Base-by-base conservation (phyloP, 345 rosid species). In the Eucalyptus pauciflora region DNA sequence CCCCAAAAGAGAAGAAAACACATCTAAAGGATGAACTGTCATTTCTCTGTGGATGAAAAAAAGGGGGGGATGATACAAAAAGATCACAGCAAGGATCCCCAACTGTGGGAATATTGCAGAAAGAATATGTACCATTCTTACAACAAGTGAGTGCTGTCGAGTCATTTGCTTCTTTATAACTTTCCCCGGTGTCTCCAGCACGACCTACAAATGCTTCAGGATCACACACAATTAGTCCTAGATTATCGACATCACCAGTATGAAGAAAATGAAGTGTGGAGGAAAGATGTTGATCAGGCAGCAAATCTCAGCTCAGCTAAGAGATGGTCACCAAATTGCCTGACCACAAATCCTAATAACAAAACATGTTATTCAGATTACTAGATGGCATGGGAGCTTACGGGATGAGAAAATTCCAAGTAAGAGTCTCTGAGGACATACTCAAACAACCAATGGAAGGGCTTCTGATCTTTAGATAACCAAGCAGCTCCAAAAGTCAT, bases 11-110 rank as follows among this genome's bases (percentile, higher is more conserved):
- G 62, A 86, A 50, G 46, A 31, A 51, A 86, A 86, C 50, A 52
- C 51, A 83, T 90, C 89, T 90, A 89, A 90, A 86, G 54, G 87
- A 86, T 90, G 90, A 91, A 91, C 91, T 58, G 86, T 88, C 90
- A 87, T 93, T 93, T 94, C 93, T 92, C 20, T 51, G 54, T 56
- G 62, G 14, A 86, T 10, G 90, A 93, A 92, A 91, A 93, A 92
- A 94, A 90, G 87, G 88, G 92, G 90, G 90, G 90, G 93, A 91
- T 92, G 91, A 93, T 93, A 96, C 94, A 94, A 88, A 56, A 95
- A 93, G 94, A 94, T 90, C 93, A 89, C 87, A 91, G 92, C 89
- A 52, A 60, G 76, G n/a, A 87, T 41, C 79, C 88, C 62, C 24
- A 33, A 86, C 56, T 25, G 64, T 49, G 64, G 46, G 88, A 92